These are phyloP conservation scores for Globisporangium middletonii DNA, from an alignment of 352 stramenopile genomes.

Conservation along the genomic window DNA sequence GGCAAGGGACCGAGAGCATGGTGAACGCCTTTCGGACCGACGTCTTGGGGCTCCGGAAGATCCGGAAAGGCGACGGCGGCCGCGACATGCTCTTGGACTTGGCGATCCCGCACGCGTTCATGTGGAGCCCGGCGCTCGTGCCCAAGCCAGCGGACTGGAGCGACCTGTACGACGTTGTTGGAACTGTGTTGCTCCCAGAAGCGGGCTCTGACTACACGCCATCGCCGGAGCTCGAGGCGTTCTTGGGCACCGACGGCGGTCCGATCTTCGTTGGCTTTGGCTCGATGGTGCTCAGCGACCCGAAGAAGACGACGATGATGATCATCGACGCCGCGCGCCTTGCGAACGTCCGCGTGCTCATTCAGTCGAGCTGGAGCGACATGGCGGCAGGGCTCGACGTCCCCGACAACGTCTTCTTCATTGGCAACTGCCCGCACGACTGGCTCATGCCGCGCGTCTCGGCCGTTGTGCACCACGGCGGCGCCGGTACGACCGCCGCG, in stretches of 20 bases:
- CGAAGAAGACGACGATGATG: slow-evolving; percentile 65
- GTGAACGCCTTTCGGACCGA: slow-evolving; percentile 49
- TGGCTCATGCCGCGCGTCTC: slow-evolving; percentile 89
- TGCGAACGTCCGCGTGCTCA: slow-evolving; percentile 73
- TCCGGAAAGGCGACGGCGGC: slow-evolving; percentile 27
- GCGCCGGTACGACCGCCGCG: slow-evolving; percentile 88
- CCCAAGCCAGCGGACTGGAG: slow-evolving; percentile 59
- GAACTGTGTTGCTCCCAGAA: slow-evolving; percentile 8
- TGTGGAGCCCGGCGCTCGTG: slow-evolving; percentile 59
- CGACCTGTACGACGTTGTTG: slow-evolving; percentile 14
- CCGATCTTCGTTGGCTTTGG: slow-evolving; percentile 95
- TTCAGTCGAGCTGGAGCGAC: slow-evolving; percentile 89
- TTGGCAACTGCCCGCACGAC: slow-evolving; percentile 79
- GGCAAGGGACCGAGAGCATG: slow-evolving; percentile 32
- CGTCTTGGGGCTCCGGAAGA: slow-evolving; percentile 34
- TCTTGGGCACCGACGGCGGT: slow-evolving; percentile 40
- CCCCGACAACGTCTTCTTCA: slow-evolving; percentile 54
- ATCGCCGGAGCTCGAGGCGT: slow-evolving; percentile 48
- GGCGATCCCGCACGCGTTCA: slow-evolving; percentile 57
- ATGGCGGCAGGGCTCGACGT: slow-evolving; percentile 34
- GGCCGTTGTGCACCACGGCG: slow-evolving; percentile 79
- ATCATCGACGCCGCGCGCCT: slow-evolving; percentile 71
- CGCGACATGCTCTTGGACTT: slow-evolving; percentile 24
- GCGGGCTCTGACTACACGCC: slow-evolving; percentile 25
- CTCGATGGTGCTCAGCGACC: slow-evolving; percentile 89